Conservation (phyloP, 2,329 filamentous ascomycete species). For the Clarireedia sp. region DNA sequence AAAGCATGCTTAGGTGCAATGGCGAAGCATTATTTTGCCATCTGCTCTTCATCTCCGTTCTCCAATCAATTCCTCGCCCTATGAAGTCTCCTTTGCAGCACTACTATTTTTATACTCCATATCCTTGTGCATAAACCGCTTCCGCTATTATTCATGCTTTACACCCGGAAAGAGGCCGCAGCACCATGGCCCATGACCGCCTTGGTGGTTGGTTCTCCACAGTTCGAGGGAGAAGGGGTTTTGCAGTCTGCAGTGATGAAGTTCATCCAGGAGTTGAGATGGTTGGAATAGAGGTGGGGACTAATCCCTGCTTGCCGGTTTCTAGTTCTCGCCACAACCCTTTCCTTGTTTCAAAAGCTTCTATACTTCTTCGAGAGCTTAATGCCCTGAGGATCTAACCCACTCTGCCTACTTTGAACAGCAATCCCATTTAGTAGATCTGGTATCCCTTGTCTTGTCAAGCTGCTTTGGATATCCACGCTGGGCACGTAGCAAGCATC, state of each 20-base stretch:
- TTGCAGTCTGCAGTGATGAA: neutral
- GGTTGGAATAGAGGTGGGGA: conserved; percentile 3
- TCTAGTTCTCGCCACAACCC: conserved; percentile 7
- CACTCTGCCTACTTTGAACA: conserved; percentile 6
- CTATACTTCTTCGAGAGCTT: conserved; percentile 22
- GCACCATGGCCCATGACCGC: neutral
- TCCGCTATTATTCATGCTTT: conserved; percentile 10
- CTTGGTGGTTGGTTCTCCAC: conserved; percentile 4
- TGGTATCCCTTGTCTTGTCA: neutral
- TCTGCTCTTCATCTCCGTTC: conserved; percentile 8
- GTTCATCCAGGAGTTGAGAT: conserved; percentile 11
- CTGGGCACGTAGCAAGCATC: conserved; percentile 12
- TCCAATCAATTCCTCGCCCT: conserved; percentile 1
- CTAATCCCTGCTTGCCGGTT: conserved; percentile 1
- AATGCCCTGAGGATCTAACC: conserved; percentile 14
- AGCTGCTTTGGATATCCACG: neutral
- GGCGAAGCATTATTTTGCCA: conserved; percentile 13
- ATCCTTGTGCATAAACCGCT: conserved; percentile 11
- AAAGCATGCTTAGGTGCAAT: neutral
- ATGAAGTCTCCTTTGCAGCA: neutral
- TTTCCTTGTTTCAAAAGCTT: conserved; percentile 20
- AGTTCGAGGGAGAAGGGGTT: neutral
- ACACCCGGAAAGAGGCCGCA: conserved; percentile 7
- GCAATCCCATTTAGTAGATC: neutral
- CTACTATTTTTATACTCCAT: conserved; percentile 9